Percentiles rank a stretch among this genome's conserved stretches.
Evolutionary conservation across 257 asterid genomes (phyloP).

Genomic region (Gentiana macrophylla): DNA sequence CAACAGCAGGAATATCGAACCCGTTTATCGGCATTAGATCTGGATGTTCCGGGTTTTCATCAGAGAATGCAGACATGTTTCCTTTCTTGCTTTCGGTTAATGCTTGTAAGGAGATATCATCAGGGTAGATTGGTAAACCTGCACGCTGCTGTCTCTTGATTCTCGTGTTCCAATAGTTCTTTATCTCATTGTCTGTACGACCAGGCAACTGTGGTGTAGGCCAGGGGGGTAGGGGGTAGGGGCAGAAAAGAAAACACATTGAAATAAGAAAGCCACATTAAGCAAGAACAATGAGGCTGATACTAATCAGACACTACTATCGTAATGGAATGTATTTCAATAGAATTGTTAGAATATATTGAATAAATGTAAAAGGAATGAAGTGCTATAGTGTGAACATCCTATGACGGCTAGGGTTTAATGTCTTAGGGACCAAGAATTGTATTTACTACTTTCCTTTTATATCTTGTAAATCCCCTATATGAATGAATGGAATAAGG

Average conservation of each 20-base stretch:
- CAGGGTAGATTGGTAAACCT: slow-evolving; percentile 67
- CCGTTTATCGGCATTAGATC: slow-evolving; percentile 27
- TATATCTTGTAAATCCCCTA: too few relatives aligned
- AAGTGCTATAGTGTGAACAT: too few relatives aligned
- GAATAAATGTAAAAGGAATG: too few relatives aligned
- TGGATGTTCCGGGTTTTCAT: slow-evolving; percentile 33
- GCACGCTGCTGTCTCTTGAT: slow-evolving; percentile 72
- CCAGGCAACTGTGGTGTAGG: slow-evolving; percentile 61
- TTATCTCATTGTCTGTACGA: slow-evolving; percentile 90
- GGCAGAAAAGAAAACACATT: slow-evolving; percentile 4
- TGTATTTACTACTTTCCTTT: too few relatives aligned
- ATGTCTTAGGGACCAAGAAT: too few relatives aligned
- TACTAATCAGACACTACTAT: too few relatives aligned
- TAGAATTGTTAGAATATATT: too few relatives aligned
- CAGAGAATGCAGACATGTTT: slow-evolving; percentile 24
- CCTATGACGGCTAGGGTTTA: too few relatives aligned
- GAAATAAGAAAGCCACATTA: background rate
- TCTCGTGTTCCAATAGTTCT: slow-evolving; percentile 86
- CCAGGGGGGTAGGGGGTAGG: too few relatives aligned
- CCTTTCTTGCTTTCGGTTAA: slow-evolving; percentile 32
- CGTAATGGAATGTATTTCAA: too few relatives aligned
- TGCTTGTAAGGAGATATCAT: slow-evolving; percentile 42
- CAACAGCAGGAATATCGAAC: slow-evolving; percentile 40
- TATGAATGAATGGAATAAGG: too few relatives aligned
- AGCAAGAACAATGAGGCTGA: background rate